Percentiles rank a stretch among this genome's conserved stretches.
Conservation (phyloP, 371 early-diverging fungal genomes). For the Mortierella sp. region DNA sequence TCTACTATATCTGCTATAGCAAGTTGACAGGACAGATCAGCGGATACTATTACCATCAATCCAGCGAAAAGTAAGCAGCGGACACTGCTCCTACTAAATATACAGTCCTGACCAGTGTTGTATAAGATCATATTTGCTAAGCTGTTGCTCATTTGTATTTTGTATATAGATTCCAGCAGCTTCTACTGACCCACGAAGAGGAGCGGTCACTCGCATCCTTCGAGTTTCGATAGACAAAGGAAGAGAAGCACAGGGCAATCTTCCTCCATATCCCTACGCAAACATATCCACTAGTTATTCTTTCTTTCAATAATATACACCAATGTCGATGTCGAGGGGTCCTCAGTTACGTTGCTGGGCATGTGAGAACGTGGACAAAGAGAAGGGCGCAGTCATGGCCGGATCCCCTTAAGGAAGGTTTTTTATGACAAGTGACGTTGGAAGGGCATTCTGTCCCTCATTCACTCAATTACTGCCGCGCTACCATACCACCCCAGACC, state of each 20-base stretch:
- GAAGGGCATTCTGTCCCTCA: no score
- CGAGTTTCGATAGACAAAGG: conserved; percentile 70
- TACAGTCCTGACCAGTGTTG: background rate
- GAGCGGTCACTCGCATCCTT: conserved; percentile 62
- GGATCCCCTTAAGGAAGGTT: no score
- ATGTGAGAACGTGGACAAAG: no score
- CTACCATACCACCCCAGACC: no score
- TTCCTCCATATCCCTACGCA: background rate
- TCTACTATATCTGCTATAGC: conserved; percentile 93
- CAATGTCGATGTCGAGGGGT: no score
- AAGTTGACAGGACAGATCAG: conserved; percentile 78
- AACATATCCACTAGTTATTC: background rate
- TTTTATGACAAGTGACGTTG: no score
- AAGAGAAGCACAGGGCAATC: background rate
- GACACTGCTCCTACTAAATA: background rate
- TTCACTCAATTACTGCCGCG: no score
- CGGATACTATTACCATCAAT: conserved; percentile 87
- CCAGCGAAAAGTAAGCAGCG: conserved; percentile 41
- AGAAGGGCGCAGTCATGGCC: no score
- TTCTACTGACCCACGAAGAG: conserved; percentile 75
- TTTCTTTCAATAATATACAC: background rate
- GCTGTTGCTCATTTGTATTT: background rate
- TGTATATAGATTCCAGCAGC: conserved; percentile 78
- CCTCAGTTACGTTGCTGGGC: no score
- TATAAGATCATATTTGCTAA: background rate